Base-by-base conservation (phyloP, 2,329 filamentous ascomycete genomes). In the Coleophoma crateriformis region DNA sequence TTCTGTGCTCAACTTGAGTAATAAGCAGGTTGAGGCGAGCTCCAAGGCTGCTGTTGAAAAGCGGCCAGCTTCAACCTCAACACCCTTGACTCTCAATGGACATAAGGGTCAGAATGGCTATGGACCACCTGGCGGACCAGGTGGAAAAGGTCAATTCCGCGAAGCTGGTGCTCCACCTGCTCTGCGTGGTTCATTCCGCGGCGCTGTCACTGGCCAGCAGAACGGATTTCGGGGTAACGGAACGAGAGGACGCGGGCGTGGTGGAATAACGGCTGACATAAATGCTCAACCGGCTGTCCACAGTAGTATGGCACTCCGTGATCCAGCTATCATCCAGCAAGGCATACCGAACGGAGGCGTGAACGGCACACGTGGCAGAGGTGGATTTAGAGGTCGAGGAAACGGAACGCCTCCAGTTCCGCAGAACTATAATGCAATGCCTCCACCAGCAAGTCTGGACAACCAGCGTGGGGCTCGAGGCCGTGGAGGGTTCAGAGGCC, bases 1-100 rank as follows among this genome's bases (percentile, higher is more conserved):
- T n/a, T 87, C 88, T 1, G 90, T 97, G 2, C 78, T 99, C 33
- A 99, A 99, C 69, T 74, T 95, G 50, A 85, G 85, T 1, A 77
- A 91, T 62, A 85, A 81, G 59, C 94, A 99, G 70, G 79, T 96
- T 17, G 75, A 95, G 39, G 85, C 82, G 52, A 78, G 79, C 51
- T 81, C 87, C 46, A 79, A 80, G 64, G 74, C 79, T 39, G 70
- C 73, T 47, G 63, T 74, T 61, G 78, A 80, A 54, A 79, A 79
- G 56, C 74, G 75, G 41, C 73, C 73, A 8, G 65, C 69, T 35
- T 71, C 70, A 38, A 71, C 72, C 4, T 59, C 71, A 14, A 73
- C 74, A 12, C 74, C 79, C 1, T 71, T 82, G 53, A 79, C 75
- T 0, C 71, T 77, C 11, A 70, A 72, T 49, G 61, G 65, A 4